These are phyloP conservation scores for Jaapia argillacea DNA, from an alignment of 768 basidiomycete genomes.

Conservation along the genomic window DNA sequence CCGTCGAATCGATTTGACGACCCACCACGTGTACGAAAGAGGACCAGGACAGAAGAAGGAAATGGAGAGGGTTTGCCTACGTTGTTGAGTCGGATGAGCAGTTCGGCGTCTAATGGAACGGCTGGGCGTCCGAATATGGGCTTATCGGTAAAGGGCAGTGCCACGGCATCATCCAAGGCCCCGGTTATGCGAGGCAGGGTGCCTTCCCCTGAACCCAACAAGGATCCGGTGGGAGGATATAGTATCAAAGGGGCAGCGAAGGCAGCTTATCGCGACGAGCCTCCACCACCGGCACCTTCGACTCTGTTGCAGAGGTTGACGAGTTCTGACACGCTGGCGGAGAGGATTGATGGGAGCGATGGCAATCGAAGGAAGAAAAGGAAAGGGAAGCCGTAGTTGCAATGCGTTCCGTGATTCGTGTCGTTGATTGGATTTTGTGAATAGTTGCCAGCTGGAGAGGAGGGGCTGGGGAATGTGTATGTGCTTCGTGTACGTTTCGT, in stretches of 20 bases:
- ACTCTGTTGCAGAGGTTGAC: constrained; percentile 8
- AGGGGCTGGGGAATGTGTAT: too few species aligned
- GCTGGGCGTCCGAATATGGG: neutral
- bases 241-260: neutral
- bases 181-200: neutral
- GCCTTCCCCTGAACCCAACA: neutral
- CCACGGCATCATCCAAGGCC: too few species aligned
- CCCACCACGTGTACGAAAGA: neutral
- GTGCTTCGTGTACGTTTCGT: too few species aligned
- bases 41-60: neutral
- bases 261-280: neutral
- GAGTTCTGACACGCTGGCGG: constrained; percentile 4
- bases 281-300: neutral
- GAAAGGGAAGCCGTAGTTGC: too few species aligned
- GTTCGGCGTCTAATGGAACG: neutral
- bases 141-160: too few species aligned
- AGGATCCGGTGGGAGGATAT: neutral
- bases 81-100: neutral
- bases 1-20: too few species aligned
- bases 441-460: too few species aligned
- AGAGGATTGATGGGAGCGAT: constrained; percentile 3
- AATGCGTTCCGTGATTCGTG: too few species aligned
- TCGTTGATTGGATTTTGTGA: too few species aligned
- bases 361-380: constrained; percentile 7
- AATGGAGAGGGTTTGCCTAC: neutral